These are phyloP conservation scores for Fusarium longipes DNA, from an alignment of 2,329 filamentous ascomycete genomes.

Conservation along the genomic window DNA sequence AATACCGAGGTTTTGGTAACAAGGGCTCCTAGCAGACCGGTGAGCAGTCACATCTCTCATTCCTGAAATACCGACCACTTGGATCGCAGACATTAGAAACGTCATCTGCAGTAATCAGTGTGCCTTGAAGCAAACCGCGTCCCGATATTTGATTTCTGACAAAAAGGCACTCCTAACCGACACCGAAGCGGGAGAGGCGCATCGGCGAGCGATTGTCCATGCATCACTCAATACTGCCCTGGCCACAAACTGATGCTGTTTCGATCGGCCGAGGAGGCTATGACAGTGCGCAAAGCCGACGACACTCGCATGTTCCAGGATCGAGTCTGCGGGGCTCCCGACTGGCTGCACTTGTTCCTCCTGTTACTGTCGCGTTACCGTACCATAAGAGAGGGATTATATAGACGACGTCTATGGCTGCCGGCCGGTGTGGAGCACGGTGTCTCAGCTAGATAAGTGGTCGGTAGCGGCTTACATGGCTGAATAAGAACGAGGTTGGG, in stretches of 20 bases:
- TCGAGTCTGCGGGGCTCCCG: constrained; percentile 30
- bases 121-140: constrained; percentile 5
- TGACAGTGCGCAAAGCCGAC: constrained; percentile 7
- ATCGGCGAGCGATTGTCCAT: constrained; percentile 9
- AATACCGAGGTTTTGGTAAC: constrained; percentile 35
- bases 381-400: constrained; percentile 3
- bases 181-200: constrained; percentile 18
- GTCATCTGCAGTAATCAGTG: constrained; percentile 23
- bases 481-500: constrained; percentile 8
- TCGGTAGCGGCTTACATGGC: constrained; percentile 22
- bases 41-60: constrained; percentile 39
- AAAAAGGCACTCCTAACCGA: constrained; percentile 11
- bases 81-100: constrained; percentile 15
- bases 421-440: constrained; percentile 1
- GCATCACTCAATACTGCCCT: constrained; percentile 9
- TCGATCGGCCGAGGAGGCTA: background rate
- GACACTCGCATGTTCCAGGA: constrained; percentile 6
- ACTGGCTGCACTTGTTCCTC: constrained; percentile 21
- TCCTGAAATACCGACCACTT: constrained; percentile 33
- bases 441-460: constrained; percentile 4
- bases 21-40: constrained; percentile 40
- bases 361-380: constrained; percentile 23
- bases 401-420: constrained; percentile 1
- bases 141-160: constrained; percentile 30
- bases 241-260: constrained; percentile 1